A percentile compares a stretch with the other conserved stretches of the same genome.
Conservation (phyloP, 768 basidiomycete species). For the Boletus sp. region DNA sequence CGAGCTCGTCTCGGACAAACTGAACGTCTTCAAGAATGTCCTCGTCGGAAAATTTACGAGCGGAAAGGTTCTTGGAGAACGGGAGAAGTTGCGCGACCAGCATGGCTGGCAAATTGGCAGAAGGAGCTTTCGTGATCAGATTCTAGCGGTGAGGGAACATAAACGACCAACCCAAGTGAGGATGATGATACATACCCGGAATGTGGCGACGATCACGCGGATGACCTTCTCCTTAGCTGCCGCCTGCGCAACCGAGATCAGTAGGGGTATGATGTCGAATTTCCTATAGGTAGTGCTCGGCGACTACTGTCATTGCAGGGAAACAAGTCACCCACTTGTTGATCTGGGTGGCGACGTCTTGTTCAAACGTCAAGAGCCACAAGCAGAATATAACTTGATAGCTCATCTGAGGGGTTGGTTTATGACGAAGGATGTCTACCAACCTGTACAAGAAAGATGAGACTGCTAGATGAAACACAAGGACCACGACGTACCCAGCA, state of each 20-base stretch:
- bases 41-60: constrained; percentile 91
- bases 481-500: constrained; percentile 47
- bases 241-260: constrained; percentile 78
- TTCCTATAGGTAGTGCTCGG: constrained; percentile 47
- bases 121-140: constrained; percentile 83
- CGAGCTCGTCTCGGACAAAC: constrained; percentile 85
- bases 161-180: constrained; percentile 1
- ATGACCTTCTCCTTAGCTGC: constrained; percentile 98
- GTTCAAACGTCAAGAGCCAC: constrained; percentile 93
- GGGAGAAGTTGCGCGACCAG: constrained; percentile 83
- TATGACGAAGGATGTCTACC: constrained; percentile 76
- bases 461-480: background rate
- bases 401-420: constrained; percentile 87
- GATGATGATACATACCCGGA: constrained; percentile 52
- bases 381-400: constrained; percentile 92
- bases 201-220: constrained; percentile 87
- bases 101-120: constrained; percentile 89
- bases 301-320: background rate
- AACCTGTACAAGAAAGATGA: constrained; percentile 46
- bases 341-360: constrained; percentile 77
- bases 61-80: constrained; percentile 78
- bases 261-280: constrained; percentile 82
- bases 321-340: constrained; percentile 60
- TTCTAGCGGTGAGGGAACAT: constrained; percentile 48
- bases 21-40: constrained; percentile 91